Conservation (phyloP, 768 basidiomycete genomes). For the Amanita muscaria region DNA sequence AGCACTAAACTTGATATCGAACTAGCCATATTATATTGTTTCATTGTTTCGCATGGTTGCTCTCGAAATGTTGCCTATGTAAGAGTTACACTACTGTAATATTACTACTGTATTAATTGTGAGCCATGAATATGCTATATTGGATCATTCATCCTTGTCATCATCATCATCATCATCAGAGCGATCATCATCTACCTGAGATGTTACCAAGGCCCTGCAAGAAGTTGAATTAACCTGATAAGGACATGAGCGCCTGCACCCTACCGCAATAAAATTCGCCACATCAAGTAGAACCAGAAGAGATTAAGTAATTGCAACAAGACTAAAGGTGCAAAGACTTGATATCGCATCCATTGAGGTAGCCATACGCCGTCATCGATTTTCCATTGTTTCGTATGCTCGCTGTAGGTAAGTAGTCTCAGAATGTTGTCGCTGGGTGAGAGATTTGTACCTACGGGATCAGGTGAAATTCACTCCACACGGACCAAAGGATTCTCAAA, state of each 20-base stretch:
- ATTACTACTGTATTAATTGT: too few relatives aligned
- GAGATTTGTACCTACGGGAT: conserved; percentile 51
- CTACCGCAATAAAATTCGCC: conserved; percentile 67
- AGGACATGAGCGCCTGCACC: too few relatives aligned
- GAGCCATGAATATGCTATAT: too few relatives aligned
- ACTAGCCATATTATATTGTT: too few relatives aligned
- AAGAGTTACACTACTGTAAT: too few relatives aligned
- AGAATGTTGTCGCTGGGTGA: not conserved
- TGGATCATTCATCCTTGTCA: conserved; percentile 19
- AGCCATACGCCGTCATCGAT: conserved; percentile 63
- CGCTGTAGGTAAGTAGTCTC: conserved; percentile 26
- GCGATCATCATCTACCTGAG: conserved; percentile 54
- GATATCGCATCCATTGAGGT: conserved; percentile 69
- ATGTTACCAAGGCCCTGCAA: conserved; percentile 43
- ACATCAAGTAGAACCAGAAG: conserved; percentile 89
- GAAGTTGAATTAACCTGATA: conserved; percentile 9
- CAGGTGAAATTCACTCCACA: conserved; percentile 69
- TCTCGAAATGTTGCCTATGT: too few relatives aligned
- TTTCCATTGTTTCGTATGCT: conserved; percentile 45
- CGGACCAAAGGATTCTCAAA: conserved; percentile 77
- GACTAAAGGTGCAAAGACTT: conserved; percentile 67
- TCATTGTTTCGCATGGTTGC: too few relatives aligned
- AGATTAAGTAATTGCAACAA: conserved; percentile 79
- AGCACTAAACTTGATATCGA: too few relatives aligned
- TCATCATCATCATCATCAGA: conserved; percentile 71